Percentiles rank a stretch among this genome's conserved stretches.
These are phyloP conservation scores for Talaromyces sp. DNA, from an alignment of 2,329 filamentous ascomycete genomes.

Conservation along the genomic window DNA sequence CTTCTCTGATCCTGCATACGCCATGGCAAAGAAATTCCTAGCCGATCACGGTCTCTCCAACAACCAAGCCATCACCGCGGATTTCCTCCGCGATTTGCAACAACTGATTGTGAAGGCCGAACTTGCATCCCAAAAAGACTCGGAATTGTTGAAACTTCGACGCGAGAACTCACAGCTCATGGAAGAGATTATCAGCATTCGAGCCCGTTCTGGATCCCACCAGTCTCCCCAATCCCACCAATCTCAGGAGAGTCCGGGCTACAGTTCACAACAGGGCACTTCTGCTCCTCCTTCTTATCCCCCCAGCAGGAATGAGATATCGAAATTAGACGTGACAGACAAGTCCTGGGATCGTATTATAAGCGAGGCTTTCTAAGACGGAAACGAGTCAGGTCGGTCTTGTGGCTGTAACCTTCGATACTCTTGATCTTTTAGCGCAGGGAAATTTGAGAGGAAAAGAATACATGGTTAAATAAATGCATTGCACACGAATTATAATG, in stretches of 20 bases:
- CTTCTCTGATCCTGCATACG: not conserved
- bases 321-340: slow-evolving; percentile 8
- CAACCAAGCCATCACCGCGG: slow-evolving; percentile 15
- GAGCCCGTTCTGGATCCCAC: not conserved
- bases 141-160: slow-evolving; percentile 18
- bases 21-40: slow-evolving; percentile 11
- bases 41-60: slow-evolving; percentile 15
- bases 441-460: no score
- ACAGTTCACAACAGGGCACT: slow-evolving; percentile 3
- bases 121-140: slow-evolving; percentile 17
- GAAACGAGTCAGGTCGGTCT: no score
- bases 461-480: no score
- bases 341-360: slow-evolving; percentile 16
- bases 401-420: not conserved
- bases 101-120: slow-evolving; percentile 23
- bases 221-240: slow-evolving; percentile 10
- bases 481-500: no score
- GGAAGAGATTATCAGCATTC: slow-evolving; percentile 20
- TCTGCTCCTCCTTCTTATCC: not conserved
- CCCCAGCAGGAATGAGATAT: not conserved
- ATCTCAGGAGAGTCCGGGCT: not conserved
- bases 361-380: slow-evolving; percentile 12
- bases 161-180: slow-evolving; percentile 23
- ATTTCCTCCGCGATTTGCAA: slow-evolving; percentile 21
- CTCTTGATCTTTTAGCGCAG: not conserved